Evolutionary conservation across 495 filamentous ascomycete species (phyloP), one percentile per base, ranked within the genome.

Genomic region (Pyronema omphalodes): DNA sequence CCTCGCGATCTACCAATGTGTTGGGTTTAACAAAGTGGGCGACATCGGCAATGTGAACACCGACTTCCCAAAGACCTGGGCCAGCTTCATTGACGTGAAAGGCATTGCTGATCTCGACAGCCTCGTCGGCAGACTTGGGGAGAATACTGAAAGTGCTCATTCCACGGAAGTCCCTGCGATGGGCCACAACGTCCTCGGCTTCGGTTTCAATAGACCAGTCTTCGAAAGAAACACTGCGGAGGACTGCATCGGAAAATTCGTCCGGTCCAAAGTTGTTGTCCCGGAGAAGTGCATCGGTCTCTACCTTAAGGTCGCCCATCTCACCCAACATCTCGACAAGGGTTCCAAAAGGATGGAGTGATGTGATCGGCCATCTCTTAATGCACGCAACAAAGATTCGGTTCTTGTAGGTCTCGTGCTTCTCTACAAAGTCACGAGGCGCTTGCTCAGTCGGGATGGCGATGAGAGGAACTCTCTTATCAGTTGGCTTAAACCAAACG

Each of bases 341-440:
- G 5, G 93, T 98, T 61, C 91, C 91, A 58, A 98, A 98, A 12
- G 91, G 91, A 68, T 98, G 91, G 36, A 98, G 79, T 8, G 93
- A 96, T n/a, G 91, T 98, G 66, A 98, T 98, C 29, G 91, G 91
- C 91, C 91, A 98, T 57, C 91, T 78, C 73, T 98, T 98, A 70
- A 98, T 98, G 70, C 89, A 95, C 19, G 91, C 91, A 57, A 98
- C 93, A 55, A 96, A 96, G 59, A 96, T 98, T 58, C 88, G 82
- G 67, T 93, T 94, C 45, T 88, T 84, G 66, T 95, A 98, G 6
- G 93, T 84, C 67, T 95, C 87, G 66, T 98, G 91, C 67, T 89
- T 93, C 74, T 98, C 91, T 41, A 98, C 91, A 59, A 98, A 98
- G 71, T 96, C 91, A 14, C 87, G 82, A 3, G 91, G 91, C 8